Evolutionary conservation across 2,329 filamentous ascomycete species (phyloP), one percentile per base, ranked within the genome.

Genomic region (Colletotrichum sojae): DNA sequence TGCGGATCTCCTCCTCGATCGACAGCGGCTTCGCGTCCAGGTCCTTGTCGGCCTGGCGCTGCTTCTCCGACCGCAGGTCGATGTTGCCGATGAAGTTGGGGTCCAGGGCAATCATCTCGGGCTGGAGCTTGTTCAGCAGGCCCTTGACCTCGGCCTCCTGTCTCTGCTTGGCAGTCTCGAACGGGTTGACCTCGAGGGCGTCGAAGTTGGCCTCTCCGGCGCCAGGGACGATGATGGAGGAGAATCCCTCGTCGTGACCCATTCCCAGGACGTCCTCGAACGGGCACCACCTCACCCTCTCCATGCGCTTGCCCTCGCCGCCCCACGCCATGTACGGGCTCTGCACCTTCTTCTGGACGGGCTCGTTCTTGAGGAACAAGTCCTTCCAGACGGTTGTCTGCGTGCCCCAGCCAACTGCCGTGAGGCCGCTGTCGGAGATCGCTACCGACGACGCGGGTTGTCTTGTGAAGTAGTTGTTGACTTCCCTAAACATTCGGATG

Each of bases 121-220:
- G 95, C 76, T 95, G 90, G 55, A 99, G 86, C 84, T 99, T 99
- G 86, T 97, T 97, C 75, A 99, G 89, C 72, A 99, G 86, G 13
- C 89, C 86, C 84, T 93, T 94, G 79, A 99, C 94, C 81, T 99
- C 96, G 58, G 88, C 88, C 81, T 99, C 96, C 80, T 97, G 95
- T 75, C 96, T 90, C 83, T 98, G 95, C 83, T 96, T 97, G 76
- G 86, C 88, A 61, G 92, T 97, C 83, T 98, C 96, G 87, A 95
- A 98, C 40, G 96, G 96, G 84, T 99, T 99, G 74, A 91, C 86
- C 81, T 99, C 96, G 62, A 98, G 85, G 3, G 94, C 93, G 79
- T 99, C 96, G 78, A 93, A 98, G 87, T 98, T 98, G 78, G 96
- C 91, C 80, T 99, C 96, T 71, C 96, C 96, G n/a, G 95, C 93